Conservation (phyloP, 208 protist species). For the Acanthamoeba pearcei region DNA sequence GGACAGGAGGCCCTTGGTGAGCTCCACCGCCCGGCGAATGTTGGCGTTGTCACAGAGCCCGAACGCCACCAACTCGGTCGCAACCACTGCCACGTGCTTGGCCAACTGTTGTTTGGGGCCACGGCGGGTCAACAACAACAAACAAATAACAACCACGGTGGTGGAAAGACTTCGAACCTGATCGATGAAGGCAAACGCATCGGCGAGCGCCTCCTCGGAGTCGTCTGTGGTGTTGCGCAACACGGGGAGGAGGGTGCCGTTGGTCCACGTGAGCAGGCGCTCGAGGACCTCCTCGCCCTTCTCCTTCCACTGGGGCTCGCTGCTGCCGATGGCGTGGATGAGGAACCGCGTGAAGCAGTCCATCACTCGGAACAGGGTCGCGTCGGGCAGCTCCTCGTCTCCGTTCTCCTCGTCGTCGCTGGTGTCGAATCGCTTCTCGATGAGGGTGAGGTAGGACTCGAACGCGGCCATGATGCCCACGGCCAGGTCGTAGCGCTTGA, state of each 20-base stretch:
- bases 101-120: neutral
- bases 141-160: no score
- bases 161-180: neutral
- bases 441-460: constrained; percentile 1
- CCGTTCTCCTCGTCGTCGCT: neutral
- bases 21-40: neutral
- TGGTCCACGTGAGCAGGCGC: constrained; percentile 13
- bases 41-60: constrained; percentile 9
- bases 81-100: neutral
- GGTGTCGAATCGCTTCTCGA: neutral
- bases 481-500: neutral
- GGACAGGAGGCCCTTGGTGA: constrained; percentile 18
- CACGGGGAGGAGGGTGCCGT: neutral
- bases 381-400: neutral
- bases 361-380: neutral
- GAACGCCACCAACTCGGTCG: constrained; percentile 8
- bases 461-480: neutral
- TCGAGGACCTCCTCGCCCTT: neutral
- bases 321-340: constrained; percentile 28
- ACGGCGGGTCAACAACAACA: no score
- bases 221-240: neutral
- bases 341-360: constrained; percentile 20
- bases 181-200: constrained; percentile 7
- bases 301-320: neutral
- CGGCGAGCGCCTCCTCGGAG: neutral